Percentiles rank a stretch among this genome's conserved stretches.
phyloP scores from a whole-genome alignment of 2,329 filamentous ascomycete species.

The Trichoderma endophyticum region DNA sequence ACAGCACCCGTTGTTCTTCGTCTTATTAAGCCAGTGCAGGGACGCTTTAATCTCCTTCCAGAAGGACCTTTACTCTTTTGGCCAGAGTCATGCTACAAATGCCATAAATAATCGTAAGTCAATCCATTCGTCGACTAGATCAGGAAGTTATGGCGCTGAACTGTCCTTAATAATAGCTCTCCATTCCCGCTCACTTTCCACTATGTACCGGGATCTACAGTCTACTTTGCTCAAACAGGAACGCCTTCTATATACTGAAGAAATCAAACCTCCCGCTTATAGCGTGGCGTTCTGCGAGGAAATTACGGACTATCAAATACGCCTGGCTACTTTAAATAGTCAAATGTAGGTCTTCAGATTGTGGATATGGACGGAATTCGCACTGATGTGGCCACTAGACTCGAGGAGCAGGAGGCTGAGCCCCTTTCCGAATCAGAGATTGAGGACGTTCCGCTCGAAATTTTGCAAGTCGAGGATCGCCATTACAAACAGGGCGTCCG shows the following conservation, averaged over 20 bases:
- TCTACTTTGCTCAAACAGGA: background rate
- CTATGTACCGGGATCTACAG: background rate
- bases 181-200: background rate
- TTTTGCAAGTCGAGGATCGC: background rate
- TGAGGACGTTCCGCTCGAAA: background rate
- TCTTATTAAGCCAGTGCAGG: too few species aligned
- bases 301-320: background rate
- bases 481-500: background rate
- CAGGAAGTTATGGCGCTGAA: fast-evolving
- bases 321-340: background rate
- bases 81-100: too few species aligned
- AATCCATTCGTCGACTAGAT: background rate
- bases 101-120: background rate
- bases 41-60: too few species aligned
- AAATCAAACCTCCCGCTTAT: background rate
- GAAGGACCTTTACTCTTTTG: too few species aligned
- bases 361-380: background rate
- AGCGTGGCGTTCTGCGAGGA: background rate
- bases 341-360: background rate
- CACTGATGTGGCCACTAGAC: background rate
- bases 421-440: background rate
- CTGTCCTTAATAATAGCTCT: background rate
- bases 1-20: too few species aligned
- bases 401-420: background rate
- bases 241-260: background rate